These are phyloP conservation scores for Aspergillus fischeri DNA, from an alignment of 2,329 filamentous ascomycete species.

Conservation along the genomic window DNA sequence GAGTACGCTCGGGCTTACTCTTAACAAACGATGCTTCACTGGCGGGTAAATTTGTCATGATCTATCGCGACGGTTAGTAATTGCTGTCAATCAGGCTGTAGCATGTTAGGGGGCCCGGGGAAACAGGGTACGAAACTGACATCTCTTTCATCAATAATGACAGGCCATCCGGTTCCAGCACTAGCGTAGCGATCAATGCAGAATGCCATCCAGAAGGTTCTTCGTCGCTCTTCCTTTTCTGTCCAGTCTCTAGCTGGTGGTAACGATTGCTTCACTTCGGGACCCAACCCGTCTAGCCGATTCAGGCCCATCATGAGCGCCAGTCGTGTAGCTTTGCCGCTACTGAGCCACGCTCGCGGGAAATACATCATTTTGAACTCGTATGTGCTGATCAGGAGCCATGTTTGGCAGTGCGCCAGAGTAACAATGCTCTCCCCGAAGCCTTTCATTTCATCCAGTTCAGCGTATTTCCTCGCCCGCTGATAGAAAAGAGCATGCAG, in stretches of 20 bases:
- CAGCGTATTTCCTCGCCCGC: slow-evolving; percentile 81
- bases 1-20: slow-evolving; percentile 69
- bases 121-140: slow-evolving; percentile 36
- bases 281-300: slow-evolving; percentile 71
- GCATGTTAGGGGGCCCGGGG: neutral
- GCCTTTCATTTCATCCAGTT: slow-evolving; percentile 85
- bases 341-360: slow-evolving; percentile 89
- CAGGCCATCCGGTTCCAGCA: slow-evolving; percentile 95
- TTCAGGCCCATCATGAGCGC: slow-evolving; percentile 92
- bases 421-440: slow-evolving; percentile 87
- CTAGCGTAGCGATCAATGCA: slow-evolving; percentile 88
- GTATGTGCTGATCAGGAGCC: slow-evolving; percentile 73
- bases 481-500: slow-evolving; percentile 88
- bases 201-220: slow-evolving; percentile 95
- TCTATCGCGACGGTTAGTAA: slow-evolving; percentile 40
- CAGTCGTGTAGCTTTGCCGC: slow-evolving; percentile 74
- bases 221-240: slow-evolving; percentile 81
- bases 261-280: slow-evolving; percentile 91
- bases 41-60: slow-evolving; percentile 77
- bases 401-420: slow-evolving; percentile 79
- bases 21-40: slow-evolving; percentile 81
- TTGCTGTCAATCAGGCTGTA: neutral
- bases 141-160: slow-evolving; percentile 87
- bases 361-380: slow-evolving; percentile 99
- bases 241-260: slow-evolving; percentile 88